Evolutionary conservation across 768 basidiomycete genomes (phyloP), one percentile per base, ranked within the genome.

Genomic region (Artomyces pyxidatus): DNA sequence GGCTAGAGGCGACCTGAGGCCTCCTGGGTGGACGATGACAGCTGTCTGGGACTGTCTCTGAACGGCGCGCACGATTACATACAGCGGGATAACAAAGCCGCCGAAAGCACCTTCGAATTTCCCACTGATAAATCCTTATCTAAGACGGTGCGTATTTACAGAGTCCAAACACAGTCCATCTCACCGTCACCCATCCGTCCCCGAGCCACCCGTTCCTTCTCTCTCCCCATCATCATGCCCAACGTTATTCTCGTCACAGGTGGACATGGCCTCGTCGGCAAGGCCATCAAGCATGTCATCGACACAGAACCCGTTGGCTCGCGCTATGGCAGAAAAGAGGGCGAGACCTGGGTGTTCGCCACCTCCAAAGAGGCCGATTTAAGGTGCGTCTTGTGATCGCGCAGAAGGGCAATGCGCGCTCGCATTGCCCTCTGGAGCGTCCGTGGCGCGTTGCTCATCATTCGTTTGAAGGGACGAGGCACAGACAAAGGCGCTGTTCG

Each of bases 371-470:
- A 95, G 37, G 91, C 78, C 12, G 93, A 96, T 73, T 71, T 96
- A 16, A 83, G 80, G 92, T 92, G 59, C 46, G 60, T 30, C 8
- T 21, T 11, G 2, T 32, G 26, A 29, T 14, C n/a, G n/a, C n/a
- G n/a, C n/a, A n/a, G n/a, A n/a, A n/a, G n/a, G n/a, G 68, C 89
- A 87, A 66, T 94, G 90, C 64, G 84, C 86, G 61, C 77, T 94
- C 8, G 90, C 93, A 1, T 43, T 52, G 73, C 59, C 55, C 29
- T 1, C 11, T 9, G 4, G 21, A 12, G 21, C 35, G 21, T 46
- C 28, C 3, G 7, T 30, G 28, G 3, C 3, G 2, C 16, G n/a
- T 9, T 42, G 2, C 40, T 42, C 10, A 42, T 14, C 14, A 21
- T 14, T 45, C 29, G 45, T 11, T 39, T 35, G 39, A 56, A 93